phyloP scores from a whole-genome alignment of 331 rosid genomes.

The Saraca asoca region DNA sequence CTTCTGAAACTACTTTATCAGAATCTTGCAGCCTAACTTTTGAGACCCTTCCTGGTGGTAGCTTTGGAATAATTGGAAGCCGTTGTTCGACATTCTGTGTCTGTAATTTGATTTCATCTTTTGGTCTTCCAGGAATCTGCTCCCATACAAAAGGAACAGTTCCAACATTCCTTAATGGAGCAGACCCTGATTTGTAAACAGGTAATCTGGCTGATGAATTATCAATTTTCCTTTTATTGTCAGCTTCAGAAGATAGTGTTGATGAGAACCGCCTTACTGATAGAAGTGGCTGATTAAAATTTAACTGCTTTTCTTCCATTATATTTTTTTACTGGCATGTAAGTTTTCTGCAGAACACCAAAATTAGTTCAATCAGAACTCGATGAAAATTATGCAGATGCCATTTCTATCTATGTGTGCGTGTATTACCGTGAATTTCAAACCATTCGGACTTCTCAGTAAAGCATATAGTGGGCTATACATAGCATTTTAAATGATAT shows the following conservation, averaged over 20 bases:
- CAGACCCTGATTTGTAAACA: slow-evolving; percentile 71
- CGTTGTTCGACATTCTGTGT: slow-evolving; percentile 20
- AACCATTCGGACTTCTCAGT: slow-evolving; percentile 1
- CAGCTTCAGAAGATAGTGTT: slow-evolving; percentile 45
- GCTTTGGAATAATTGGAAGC: slow-evolving; percentile 53
- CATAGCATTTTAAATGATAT: slow-evolving; percentile 5
- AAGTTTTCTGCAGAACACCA: slow-evolving; percentile 48
- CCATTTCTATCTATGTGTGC: background rate
- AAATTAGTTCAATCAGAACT: slow-evolving; percentile 28
- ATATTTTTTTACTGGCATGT: slow-evolving; percentile 44
- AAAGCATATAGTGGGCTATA: slow-evolving; percentile 13
- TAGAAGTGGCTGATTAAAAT: slow-evolving; percentile 80
- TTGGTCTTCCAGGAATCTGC: slow-evolving; percentile 81
- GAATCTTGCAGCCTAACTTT: slow-evolving; percentile 42
- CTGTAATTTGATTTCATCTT: slow-evolving; percentile 51
- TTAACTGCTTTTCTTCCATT: slow-evolving; percentile 84
- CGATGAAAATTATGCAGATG: slow-evolving; percentile 1
- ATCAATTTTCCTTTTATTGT: slow-evolving; percentile 43
- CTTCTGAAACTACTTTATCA: slow-evolving; percentile 39
- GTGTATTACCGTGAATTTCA: slow-evolving; percentile 3
- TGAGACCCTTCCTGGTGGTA: slow-evolving; percentile 70
- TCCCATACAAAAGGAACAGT: slow-evolving; percentile 89
- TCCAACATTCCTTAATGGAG: slow-evolving; percentile 76
- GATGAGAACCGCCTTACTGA: slow-evolving; percentile 82
- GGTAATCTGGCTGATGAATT: slow-evolving; percentile 51